Conservation (phyloP, 2,329 filamentous ascomycete species). For the Penicillium sp. region DNA sequence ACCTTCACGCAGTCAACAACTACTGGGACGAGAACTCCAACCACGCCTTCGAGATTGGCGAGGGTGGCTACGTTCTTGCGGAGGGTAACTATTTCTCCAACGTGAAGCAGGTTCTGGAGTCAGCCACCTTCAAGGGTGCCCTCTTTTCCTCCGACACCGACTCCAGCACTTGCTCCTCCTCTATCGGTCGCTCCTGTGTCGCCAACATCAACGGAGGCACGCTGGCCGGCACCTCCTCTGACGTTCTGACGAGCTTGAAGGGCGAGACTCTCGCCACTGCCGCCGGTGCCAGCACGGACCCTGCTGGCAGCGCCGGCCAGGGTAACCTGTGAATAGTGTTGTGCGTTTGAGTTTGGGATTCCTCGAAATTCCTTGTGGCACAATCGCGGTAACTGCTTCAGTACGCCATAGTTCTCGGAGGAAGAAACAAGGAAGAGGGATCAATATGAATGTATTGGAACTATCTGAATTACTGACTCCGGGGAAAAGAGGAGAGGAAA, state of each 20-base stretch:
- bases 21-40: slow-evolving; percentile 8
- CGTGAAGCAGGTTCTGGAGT: neutral
- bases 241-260: neutral
- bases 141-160: slow-evolving; percentile 1
- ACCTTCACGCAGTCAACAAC: slow-evolving; percentile 13
- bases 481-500: neutral
- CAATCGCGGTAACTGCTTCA: neutral
- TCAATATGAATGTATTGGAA: neutral
- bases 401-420: neutral
- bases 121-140: neutral
- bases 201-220: slow-evolving; percentile 2
- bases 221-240: neutral
- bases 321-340: slow-evolving; percentile 1
- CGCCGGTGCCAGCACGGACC: neutral
- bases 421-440: neutral
- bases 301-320: slow-evolving; percentile 6
- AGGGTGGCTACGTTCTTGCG: neutral
- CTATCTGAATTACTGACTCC: neutral
- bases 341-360: neutral
- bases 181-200: slow-evolving; percentile 7
- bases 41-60: slow-evolving; percentile 8
- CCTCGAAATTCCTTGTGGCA: neutral
- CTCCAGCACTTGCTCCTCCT: neutral
- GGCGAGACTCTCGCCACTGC: slow-evolving; percentile 1
- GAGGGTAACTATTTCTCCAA: slow-evolving; percentile 8